Percentiles rank a stretch among this genome's conserved stretches.
phyloP scores from a whole-genome alignment of 75 land plant genomes.

The Cupressus sempervirens region DNA sequence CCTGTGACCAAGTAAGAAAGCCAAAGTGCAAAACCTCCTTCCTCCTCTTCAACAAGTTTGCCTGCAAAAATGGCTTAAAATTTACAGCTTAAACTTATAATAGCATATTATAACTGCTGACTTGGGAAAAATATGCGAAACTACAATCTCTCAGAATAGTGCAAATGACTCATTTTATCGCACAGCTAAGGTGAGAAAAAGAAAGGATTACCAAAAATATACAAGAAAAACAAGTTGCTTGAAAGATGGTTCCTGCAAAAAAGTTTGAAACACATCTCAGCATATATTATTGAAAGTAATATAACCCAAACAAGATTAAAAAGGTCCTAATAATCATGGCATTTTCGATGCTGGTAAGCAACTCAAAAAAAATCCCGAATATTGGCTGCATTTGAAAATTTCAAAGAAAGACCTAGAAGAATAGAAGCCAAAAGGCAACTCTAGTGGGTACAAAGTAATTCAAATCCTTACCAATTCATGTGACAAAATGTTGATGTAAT shows the following conservation, averaged over 20 bases:
- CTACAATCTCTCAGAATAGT: conserved; percentile 6
- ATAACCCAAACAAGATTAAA: neutral
- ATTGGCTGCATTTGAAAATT: neutral
- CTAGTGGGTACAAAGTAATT: neutral
- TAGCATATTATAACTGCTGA: neutral
- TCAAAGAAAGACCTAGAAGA: neutral
- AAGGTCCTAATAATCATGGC: neutral
- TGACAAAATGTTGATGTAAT: conserved; percentile 91
- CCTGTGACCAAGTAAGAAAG: conserved; percentile 92
- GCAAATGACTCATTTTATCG: conserved; percentile 7
- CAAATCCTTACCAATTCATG: conserved; percentile 68
- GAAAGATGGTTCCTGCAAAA: conserved; percentile 93
- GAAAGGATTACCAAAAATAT: conserved; percentile 81
- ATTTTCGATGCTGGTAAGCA: neutral
- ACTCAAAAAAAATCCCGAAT: neutral
- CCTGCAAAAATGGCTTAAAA: conserved; percentile 31
- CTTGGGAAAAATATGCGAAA: neutral
- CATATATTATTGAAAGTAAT: neutral
- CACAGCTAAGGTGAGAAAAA: conserved; percentile 1
- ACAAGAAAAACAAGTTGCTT: conserved; percentile 94
- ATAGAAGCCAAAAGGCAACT: neutral
- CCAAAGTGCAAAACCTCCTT: conserved; percentile 91
- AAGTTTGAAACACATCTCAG: neutral
- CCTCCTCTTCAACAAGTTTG: conserved; percentile 98
- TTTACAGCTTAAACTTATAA: neutral